phyloP scores from a whole-genome alignment of 2,329 filamentous ascomycete genomes.

The Pestalotiopsis sp. region DNA sequence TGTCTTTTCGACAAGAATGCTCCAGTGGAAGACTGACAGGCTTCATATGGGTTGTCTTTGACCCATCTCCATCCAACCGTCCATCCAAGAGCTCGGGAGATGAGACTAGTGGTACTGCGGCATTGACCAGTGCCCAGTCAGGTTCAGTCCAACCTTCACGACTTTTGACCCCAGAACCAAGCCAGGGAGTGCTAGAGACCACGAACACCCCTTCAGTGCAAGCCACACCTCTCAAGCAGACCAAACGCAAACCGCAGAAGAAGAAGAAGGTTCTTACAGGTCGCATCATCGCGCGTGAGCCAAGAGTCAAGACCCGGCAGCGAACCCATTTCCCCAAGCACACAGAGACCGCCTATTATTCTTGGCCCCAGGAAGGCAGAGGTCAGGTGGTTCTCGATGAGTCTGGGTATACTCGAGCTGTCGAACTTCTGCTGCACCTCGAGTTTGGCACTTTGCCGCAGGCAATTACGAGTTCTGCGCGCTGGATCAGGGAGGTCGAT shows the following conservation, averaged over 20 bases:
- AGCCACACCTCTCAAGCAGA: slow-evolving; percentile 16
- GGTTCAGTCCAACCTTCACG: slow-evolving; percentile 21
- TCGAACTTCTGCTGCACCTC: slow-evolving; percentile 71
- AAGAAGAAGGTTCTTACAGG: slow-evolving; percentile 57
- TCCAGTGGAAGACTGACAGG: slow-evolving; percentile 90
- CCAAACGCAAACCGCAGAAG: slow-evolving; percentile 32
- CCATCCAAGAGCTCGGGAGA: slow-evolving; percentile 14
- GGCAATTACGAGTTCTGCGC: slow-evolving; percentile 64
- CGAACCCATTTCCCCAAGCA: slow-evolving; percentile 51
- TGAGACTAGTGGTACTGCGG: neutral
- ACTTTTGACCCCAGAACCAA: slow-evolving; percentile 10
- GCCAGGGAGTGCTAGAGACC: slow-evolving; percentile 14
- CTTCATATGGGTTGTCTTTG: slow-evolving; percentile 91
- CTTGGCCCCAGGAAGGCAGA: slow-evolving; percentile 64
- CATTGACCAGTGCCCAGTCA: slow-evolving; percentile 24
- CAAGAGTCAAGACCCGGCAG: slow-evolving; percentile 63
- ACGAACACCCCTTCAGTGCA: slow-evolving; percentile 33
- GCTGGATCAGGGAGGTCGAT: slow-evolving; percentile 72
- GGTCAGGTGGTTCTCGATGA: slow-evolving; percentile 67
- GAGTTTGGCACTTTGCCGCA: slow-evolving; percentile 71
- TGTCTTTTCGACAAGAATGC: slow-evolving; percentile 95
- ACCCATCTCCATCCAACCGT: slow-evolving; percentile 40
- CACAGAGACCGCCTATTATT: slow-evolving; percentile 64
- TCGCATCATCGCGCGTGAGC: slow-evolving; percentile 63
- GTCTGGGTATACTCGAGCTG: slow-evolving; percentile 65